Evolutionary conservation across 768 basidiomycete genomes (phyloP).

Genomic region (Daedaleopsis nitida): DNA sequence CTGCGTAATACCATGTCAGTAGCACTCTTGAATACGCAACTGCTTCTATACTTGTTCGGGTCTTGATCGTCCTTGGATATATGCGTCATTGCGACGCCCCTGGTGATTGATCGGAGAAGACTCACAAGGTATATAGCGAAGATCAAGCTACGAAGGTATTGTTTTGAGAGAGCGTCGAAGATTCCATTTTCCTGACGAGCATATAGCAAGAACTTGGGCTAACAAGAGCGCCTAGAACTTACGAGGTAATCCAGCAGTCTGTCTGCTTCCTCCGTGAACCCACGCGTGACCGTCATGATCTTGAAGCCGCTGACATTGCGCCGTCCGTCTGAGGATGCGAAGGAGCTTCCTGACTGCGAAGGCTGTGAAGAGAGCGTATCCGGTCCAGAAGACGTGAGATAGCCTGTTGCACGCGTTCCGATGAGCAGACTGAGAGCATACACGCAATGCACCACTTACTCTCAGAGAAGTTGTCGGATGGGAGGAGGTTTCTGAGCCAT

Average conservation of each 20-base stretch:
- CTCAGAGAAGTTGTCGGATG: slow-evolving; percentile 76
- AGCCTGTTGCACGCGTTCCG: slow-evolving; percentile 37
- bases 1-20: slow-evolving; percentile 37
- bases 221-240: slow-evolving; percentile 28
- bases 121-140: slow-evolving; percentile 83
- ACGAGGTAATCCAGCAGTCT: slow-evolving; percentile 81
- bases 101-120: not conserved
- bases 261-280: slow-evolving; percentile 83
- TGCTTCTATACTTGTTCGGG: slow-evolving; percentile 71
- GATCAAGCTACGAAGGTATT: slow-evolving; percentile 82
- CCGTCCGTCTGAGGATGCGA: slow-evolving; percentile 36
- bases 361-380: slow-evolving; percentile 34
- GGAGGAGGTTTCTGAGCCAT: slow-evolving; percentile 62
- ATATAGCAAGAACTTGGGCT: not conserved
- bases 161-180: slow-evolving; percentile 82
- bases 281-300: slow-evolving; percentile 73
- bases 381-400: slow-evolving; percentile 50
- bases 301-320: slow-evolving; percentile 64
- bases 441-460: slow-evolving; percentile 40
- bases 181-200: slow-evolving; percentile 77
- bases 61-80: slow-evolving; percentile 72
- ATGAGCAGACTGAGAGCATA: slow-evolving; percentile 1
- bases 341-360: slow-evolving; percentile 37
- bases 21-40: slow-evolving; percentile 23
- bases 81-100: slow-evolving; percentile 3